A percentile compares a stretch with the other conserved stretches of the same genome.
Conservation (phyloP, 2,329 filamentous ascomycete species). For the Fusarium phyllophilum region DNA sequence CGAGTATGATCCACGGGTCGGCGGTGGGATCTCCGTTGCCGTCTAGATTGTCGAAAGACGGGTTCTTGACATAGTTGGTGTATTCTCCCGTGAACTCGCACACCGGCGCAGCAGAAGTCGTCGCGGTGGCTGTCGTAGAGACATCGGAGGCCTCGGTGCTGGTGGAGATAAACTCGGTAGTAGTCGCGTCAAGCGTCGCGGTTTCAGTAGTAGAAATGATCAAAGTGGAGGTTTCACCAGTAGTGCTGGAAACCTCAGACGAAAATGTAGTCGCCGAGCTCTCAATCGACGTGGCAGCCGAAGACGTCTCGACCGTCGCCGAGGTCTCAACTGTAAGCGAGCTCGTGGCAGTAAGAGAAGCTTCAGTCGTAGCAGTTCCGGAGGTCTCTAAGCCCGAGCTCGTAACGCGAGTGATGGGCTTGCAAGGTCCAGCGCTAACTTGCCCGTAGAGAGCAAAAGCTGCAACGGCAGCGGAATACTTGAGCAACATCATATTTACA, state of each 20-base stretch:
- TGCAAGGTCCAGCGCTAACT: not conserved
- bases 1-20: not conserved
- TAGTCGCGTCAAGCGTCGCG: not conserved
- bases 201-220: not conserved
- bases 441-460: not conserved
- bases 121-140: not conserved
- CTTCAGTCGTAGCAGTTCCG: not conserved
- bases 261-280: slow-evolving; percentile 36
- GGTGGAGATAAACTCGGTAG: not conserved
- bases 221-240: not conserved
- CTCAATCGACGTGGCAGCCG: not conserved
- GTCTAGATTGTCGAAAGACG: not conserved
- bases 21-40: not conserved
- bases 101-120: not conserved
- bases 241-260: not conserved
- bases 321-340: not conserved
- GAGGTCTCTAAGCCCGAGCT: not conserved
- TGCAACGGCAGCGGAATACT: not conserved
- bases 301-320: not conserved
- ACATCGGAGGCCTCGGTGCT: not conserved
- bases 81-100: not conserved
- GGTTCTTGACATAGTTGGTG: not conserved
- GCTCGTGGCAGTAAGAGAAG: not conserved
- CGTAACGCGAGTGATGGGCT: not conserved
- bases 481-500: slow-evolving; percentile 19